phyloP scores from a whole-genome alignment of 768 basidiomycete species.

The Agaricus sinodeliciosus region DNA sequence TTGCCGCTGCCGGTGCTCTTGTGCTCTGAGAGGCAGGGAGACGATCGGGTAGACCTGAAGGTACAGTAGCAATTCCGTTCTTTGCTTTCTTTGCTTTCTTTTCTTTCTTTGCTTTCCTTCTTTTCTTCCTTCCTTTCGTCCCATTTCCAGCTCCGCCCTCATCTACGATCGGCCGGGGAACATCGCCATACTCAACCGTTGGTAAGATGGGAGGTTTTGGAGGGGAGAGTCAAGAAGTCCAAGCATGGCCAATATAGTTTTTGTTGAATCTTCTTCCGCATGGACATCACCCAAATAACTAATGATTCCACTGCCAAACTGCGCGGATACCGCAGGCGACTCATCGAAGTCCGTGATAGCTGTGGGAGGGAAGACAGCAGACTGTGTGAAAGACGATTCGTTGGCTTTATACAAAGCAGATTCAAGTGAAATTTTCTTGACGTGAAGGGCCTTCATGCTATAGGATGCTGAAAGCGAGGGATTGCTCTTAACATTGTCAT shows the following conservation, averaged over 20 bases:
- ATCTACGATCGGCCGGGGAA: neutral
- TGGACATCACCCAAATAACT: slow-evolving; percentile 40
- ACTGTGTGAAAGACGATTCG: slow-evolving; percentile 18
- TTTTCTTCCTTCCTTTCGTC: neutral
- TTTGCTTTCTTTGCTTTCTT: neutral
- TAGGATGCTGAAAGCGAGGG: slow-evolving; percentile 22
- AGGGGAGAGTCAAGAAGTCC: slow-evolving; percentile 21
- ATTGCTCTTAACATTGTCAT: slow-evolving; percentile 23
- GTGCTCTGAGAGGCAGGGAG: neutral
- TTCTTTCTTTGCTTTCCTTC: neutral
- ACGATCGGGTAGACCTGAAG: neutral
- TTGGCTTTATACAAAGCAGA: slow-evolving; percentile 26
- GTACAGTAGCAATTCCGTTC: neutral
- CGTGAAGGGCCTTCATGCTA: slow-evolving; percentile 37
- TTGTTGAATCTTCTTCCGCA: slow-evolving; percentile 27
- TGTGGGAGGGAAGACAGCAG: slow-evolving; percentile 19
- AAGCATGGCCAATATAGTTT: slow-evolving; percentile 30
- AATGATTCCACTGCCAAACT: slow-evolving; percentile 26
- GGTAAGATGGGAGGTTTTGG: neutral
- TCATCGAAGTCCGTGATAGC: slow-evolving; percentile 19
- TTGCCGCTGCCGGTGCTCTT: neutral
- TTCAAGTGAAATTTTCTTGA: slow-evolving; percentile 23
- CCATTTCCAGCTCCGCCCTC: neutral
- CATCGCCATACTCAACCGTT: neutral
- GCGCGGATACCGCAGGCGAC: slow-evolving; percentile 25